Conservation (phyloP, 306 rosid genomes). For the Casuarina equisetifolia region DNA sequence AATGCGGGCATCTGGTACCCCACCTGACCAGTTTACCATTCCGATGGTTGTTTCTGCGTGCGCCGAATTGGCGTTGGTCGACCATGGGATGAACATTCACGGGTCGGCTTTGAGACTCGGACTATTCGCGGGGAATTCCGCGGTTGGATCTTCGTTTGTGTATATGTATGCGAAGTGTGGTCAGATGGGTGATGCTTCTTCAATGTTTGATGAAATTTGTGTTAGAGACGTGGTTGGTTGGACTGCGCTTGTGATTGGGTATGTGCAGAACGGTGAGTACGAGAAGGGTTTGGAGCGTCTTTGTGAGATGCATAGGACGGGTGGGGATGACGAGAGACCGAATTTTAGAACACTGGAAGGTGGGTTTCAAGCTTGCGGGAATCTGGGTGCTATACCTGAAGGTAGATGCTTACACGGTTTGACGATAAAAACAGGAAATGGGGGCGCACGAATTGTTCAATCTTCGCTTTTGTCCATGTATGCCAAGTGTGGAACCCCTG, state of each 20-base stretch:
- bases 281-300: slow-evolving; percentile 64
- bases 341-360: slow-evolving; percentile 67
- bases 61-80: slow-evolving; percentile 43
- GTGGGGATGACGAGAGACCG: slow-evolving; percentile 49
- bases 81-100: slow-evolving; percentile 49
- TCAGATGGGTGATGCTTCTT: slow-evolving; percentile 38
- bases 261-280: slow-evolving; percentile 63
- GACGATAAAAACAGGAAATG: slow-evolving; percentile 55
- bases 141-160: slow-evolving; percentile 67
- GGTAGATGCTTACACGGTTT: slow-evolving; percentile 73
- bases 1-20: slow-evolving; percentile 50
- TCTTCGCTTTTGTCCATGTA: slow-evolving; percentile 70
- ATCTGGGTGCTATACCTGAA: slow-evolving; percentile 46
- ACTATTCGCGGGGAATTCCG: slow-evolving; percentile 34
- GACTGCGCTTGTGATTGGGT: slow-evolving; percentile 71
- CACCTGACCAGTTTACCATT: slow-evolving; percentile 55
- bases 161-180: slow-evolving; percentile 59
- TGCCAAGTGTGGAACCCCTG: slow-evolving; percentile 58
- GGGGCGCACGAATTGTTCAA: slow-evolving; percentile 38
- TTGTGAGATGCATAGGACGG: slow-evolving; percentile 62
- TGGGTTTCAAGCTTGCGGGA: slow-evolving; percentile 78
- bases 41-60: slow-evolving; percentile 61
- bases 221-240: slow-evolving; percentile 74
- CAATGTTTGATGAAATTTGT: slow-evolving; percentile 60
- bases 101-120: slow-evolving; percentile 57